Conservation (phyloP, 768 basidiomycete species). For the Neoboletus subvelutipes region DNA sequence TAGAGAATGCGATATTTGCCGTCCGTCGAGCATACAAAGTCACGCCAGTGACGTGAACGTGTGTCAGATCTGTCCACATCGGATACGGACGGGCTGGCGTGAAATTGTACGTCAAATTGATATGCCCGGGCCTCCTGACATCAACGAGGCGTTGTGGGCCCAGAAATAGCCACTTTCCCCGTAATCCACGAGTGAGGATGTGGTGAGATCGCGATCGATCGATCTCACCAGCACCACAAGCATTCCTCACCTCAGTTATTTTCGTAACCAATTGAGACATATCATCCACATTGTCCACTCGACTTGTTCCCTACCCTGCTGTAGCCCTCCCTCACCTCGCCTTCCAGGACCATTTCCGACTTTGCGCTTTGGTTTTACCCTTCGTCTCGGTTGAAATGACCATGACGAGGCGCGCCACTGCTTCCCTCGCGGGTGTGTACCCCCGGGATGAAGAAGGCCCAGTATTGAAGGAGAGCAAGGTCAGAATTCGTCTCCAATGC, state of each 20-base stretch:
- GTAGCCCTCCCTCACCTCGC: not conserved
- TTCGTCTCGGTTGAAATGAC: not conserved
- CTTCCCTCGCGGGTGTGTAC: not conserved
- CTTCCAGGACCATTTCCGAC: slow-evolving; percentile 1
- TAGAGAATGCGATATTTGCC: not conserved
- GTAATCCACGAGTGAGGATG: slow-evolving; percentile 1
- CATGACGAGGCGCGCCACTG: slow-evolving; percentile 5
- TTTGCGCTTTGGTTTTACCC: not conserved
- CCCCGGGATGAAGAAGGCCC: not conserved
- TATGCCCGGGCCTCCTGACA: slow-evolving; percentile 6
- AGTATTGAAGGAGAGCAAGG: slow-evolving; percentile 8
- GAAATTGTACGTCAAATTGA: slow-evolving; percentile 5
- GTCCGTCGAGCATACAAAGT: not conserved
- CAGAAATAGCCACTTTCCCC: not conserved
- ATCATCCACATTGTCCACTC: slow-evolving; percentile 6
- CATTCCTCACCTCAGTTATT: not conserved
- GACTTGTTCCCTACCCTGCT: slow-evolving; percentile 1
- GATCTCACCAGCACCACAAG: slow-evolving; percentile 3
- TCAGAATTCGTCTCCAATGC: not conserved
- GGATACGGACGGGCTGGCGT: not conserved
- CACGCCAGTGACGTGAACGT: not conserved
- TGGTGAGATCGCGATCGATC: slow-evolving; percentile 14
- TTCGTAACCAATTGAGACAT: slow-evolving; percentile 2
- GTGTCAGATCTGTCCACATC: not conserved
- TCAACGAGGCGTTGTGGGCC: slow-evolving; percentile 20